Evolutionary conservation across 345 rosid species (phyloP), one percentile per base, ranked within the genome.

Genomic region (Nephelium lappaceum): DNA sequence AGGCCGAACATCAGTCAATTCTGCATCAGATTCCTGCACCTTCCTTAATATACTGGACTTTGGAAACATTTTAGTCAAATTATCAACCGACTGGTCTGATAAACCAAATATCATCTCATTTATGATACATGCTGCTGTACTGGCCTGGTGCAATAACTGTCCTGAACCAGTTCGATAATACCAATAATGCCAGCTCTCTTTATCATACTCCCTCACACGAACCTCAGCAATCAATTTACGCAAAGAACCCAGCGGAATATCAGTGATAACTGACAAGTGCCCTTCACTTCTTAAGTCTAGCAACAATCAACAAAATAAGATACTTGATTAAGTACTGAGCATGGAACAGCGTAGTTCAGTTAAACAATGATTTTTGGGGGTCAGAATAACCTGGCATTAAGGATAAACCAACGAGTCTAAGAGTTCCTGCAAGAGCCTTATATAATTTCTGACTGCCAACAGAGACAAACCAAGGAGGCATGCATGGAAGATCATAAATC

Each of bases 91-190:
- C 78, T 85, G 87, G 74, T 88, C 89, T 4, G 99, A 92, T 83
- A 92, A 73, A 74, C 99, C 99, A 82, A 85, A 93, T 47, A 93
- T 84, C 89, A 95, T 87, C 87, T 95, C 99, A 85, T 95, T 95
- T 74, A 93, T 81, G 81, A 95, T 88, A 84, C 97, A 93, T 11
- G 84, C 86, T 23, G 98, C 93, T 39, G 95, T 93, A 77, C 92
- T 84, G 31, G 98, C 97, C 81, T 89, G 95, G 43, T 92, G 95
- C 77, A 95, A 78, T 81, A 91, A 84, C 80, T 90, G 93, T 77
- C 97, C 98, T 67, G 92, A 89, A 78, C 97, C 94, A 51, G 84
- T 88, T 84, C 88, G 88, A 64, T 83, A 78, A 83, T 88, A 95
- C 99, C 99, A 95, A 65, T 88, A 85, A 57, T 87, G 90, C 97